Base-by-base conservation (phyloP, 805 yeast genomes). In the Saccharomyces kudriavzevii region DNA sequence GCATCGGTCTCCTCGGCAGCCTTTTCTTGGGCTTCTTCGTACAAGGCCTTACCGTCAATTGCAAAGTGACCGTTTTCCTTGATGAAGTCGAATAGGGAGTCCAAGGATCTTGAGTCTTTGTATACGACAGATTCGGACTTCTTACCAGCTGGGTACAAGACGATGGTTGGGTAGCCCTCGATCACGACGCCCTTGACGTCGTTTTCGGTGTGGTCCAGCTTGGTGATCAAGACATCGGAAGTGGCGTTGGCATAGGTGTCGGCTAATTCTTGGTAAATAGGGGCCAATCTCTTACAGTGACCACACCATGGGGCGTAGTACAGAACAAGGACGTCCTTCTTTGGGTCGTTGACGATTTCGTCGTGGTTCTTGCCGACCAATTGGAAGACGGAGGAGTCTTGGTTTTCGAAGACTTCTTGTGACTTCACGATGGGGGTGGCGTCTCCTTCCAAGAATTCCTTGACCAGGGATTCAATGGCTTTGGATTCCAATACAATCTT, bases 221-320 rank as follows among this genome's bases (percentile, higher is more conserved):
- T 83, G 60, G 96, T 97, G 65, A 94, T 74, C 47, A 84, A 69
- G 54, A 92, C 87, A 66, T 82, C 76, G 49, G 73, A 72, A 47
- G 73, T 68, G 50, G 77, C 76, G 46, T 69, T 74, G 56, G 74
- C 75, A 71, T 78, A 87, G 52, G 85, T 63, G 49, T 75, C 83
- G 52, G 92, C 97, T 60, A 92, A 80, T 70, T 90, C 94, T 70
- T 89, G 96, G 77, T 83, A 92, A 55, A 77, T 78, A 68, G 97
- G 97, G 53, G 94, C 94, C 71, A 91, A 78, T 73, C 80, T 87
- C 79, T 89, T 89, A 78, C 97, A 90, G 78, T 89, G 96, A 48
- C 96, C 96, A 77, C 97, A 91, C 97, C 97, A 90, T 75, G 96
- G 96, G 52, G 97, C 97, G 68, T 88, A 92, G 74, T 91, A 92